phyloP scores from a whole-genome alignment of 768 basidiomycete genomes.

The Scleroderma citrinum region DNA sequence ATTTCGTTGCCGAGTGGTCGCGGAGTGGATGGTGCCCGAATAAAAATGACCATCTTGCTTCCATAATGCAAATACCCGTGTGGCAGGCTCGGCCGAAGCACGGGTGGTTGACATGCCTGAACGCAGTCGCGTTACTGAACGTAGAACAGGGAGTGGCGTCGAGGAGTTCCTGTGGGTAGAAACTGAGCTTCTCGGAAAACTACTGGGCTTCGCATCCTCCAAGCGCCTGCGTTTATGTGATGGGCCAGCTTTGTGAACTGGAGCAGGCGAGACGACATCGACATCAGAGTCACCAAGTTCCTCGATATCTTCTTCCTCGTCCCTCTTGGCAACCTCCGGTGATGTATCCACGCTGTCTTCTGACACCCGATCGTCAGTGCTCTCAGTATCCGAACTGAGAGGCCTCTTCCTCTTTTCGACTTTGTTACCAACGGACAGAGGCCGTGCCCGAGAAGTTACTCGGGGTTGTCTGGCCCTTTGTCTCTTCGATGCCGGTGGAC shows the following conservation, averaged over 20 bases:
- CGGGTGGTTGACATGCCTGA: constrained; percentile 29
- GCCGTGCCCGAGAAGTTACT: constrained; percentile 4
- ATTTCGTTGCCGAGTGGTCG: constrained; percentile 6
- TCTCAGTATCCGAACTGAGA: constrained; percentile 22
- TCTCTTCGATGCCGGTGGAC: constrained; percentile 6
- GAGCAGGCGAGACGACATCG: constrained; percentile 28
- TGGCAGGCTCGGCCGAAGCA: constrained; percentile 26
- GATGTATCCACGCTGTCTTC: constrained; percentile 24
- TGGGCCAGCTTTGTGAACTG: constrained; percentile 13
- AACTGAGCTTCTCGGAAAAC: constrained; percentile 18
- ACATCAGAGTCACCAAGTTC: constrained; percentile 38
- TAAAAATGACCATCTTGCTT: constrained; percentile 54
- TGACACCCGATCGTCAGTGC: constrained; percentile 13
- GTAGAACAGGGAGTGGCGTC: constrained; percentile 26
- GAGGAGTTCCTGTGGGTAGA: constrained; percentile 23
- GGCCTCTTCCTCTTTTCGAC: constrained; percentile 16
- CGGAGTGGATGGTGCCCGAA: constrained; percentile 47
- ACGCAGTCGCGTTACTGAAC: constrained; percentile 35
- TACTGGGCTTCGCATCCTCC: constrained; percentile 19
- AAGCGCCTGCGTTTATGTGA: constrained; percentile 43
- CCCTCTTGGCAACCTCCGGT: constrained; percentile 13
- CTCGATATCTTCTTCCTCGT: constrained; percentile 38
- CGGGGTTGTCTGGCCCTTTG: neutral
- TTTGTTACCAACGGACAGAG: constrained; percentile 4
- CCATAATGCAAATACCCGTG: constrained; percentile 71